Evolutionary conservation across 2,329 filamentous ascomycete genomes (phyloP), one percentile per base, ranked within the genome.

Genomic region (Blastomyces gilchristii): DNA sequence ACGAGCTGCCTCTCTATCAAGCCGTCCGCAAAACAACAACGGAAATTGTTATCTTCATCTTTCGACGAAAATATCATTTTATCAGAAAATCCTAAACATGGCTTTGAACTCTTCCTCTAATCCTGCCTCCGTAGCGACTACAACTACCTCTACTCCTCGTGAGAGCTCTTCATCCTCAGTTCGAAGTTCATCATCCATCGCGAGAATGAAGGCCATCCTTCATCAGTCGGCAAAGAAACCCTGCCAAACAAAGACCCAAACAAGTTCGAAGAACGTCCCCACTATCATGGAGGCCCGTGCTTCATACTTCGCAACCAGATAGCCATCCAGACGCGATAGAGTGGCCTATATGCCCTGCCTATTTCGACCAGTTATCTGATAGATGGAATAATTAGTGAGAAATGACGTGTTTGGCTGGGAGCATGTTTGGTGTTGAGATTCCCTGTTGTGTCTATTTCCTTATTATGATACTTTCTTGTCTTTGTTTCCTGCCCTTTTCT

Each of bases 271-370:
- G 28, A 49, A 22, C n/a, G 1, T 41, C 22, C 14, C 22, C 25
- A 31, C 28, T n/a, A 12, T 31, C 22, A 59, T 59, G 57, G 57
- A 59, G 14, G 57, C 57, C 43, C 57, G 57, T 11, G 43, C 57
- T 34, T 28, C 43, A 18, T 59, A 59, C 25, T 59, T 59, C 41
- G 16, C 57, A 16, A 47, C 11, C 4, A 47, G 18, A 49, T 59
- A 37, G 22, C 16, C 43, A 8, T 39, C 37, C 11, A 14, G 25
- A n/a, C 37, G n/a, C 12, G n/a, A 43, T 18, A 43, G 2, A 57
- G 22, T 12, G 28, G 8, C 53, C 9, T 56, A 16, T 37, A n/a
- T 43, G 41, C 41, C 16, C 14, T 37, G 3, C 22, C 37, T 2
- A 6, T 12, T 28, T 57, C 54, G 34, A 28, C 54, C 2, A 22